phyloP scores from a whole-genome alignment of 805 yeast genomes.

The Candida chilensis region DNA sequence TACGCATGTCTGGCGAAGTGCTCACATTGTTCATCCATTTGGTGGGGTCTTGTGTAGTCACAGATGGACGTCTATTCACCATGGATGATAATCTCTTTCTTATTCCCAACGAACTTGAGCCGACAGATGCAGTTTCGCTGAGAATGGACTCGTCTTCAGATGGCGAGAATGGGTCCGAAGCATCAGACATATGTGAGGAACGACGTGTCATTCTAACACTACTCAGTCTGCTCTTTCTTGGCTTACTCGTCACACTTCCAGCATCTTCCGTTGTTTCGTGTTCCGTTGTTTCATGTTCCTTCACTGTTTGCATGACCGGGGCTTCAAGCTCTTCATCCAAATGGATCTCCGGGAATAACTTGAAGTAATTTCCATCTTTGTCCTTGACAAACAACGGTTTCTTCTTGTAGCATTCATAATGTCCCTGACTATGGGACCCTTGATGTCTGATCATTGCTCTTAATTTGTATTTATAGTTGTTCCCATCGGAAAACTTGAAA shows the following conservation, averaged over 20 bases:
- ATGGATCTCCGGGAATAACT: constrained; percentile 28
- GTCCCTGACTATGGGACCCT: constrained; percentile 86
- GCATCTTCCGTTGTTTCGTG: constrained; percentile 9
- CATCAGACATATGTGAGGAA: too few species aligned
- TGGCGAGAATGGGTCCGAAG: too few species aligned
- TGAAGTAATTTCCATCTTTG: constrained; percentile 26
- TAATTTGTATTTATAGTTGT: constrained; percentile 42
- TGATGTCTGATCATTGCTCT: constrained; percentile 74
- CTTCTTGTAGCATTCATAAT: constrained; percentile 79
- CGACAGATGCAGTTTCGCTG: too few species aligned
- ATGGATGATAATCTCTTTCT: constrained; percentile 10
- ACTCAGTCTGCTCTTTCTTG: constrained; percentile 3
- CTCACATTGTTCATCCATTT: too few species aligned
- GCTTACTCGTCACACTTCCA: too few species aligned
- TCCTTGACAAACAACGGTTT: constrained; percentile 55
- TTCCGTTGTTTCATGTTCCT: constrained; percentile 3
- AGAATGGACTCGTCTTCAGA: too few species aligned
- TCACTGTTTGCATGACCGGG: constrained; percentile 3
- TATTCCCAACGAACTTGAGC: too few species aligned
- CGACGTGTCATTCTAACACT: too few species aligned
- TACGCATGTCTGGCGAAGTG: too few species aligned
- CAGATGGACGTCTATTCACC: constrained; percentile 10
- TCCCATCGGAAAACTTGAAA: constrained; percentile 28
- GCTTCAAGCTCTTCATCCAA: constrained; percentile 14
- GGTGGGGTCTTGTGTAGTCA: constrained; percentile 1